These are phyloP conservation scores for Globisporangium okanoganense DNA, from an alignment of 352 stramenopile genomes.

Conservation along the genomic window DNA sequence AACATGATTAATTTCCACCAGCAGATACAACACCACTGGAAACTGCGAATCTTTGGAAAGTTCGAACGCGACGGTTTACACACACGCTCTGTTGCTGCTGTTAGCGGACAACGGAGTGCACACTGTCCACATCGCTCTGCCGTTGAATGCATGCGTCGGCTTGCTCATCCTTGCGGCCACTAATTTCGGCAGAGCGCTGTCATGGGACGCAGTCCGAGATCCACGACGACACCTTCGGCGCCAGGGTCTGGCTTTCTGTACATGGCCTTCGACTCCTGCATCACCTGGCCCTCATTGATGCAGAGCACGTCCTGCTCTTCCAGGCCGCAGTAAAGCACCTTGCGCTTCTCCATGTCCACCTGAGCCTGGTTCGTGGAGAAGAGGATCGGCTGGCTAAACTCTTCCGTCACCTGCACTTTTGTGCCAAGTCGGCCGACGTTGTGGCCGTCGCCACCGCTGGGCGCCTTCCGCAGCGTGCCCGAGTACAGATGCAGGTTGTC, in stretches of 20 bases:
- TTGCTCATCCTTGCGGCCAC: background rate
- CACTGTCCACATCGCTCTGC: too few relatives aligned
- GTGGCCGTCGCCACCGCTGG: conserved; percentile 18
- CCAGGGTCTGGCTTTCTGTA: conserved; percentile 71
- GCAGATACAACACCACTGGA: too few relatives aligned
- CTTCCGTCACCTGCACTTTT: conserved; percentile 44
- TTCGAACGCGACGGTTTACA: too few relatives aligned
- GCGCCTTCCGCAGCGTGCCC: conserved; percentile 51
- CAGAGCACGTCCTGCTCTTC: conserved; percentile 87
- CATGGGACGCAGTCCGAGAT: conserved; percentile 59
- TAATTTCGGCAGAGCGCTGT: conserved; percentile 65
- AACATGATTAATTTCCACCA: too few relatives aligned
- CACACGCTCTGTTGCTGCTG: too few relatives aligned
- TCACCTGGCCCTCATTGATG: conserved; percentile 89
- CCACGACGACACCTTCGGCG: conserved; percentile 67
- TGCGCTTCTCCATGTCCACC: conserved; percentile 64
- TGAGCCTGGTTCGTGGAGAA: conserved; percentile 68
- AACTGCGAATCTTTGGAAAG: too few relatives aligned
- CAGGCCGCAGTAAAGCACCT: conserved; percentile 60
- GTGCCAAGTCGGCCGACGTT: conserved; percentile 22
- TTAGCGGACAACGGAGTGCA: too few relatives aligned
- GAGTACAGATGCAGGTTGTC: conserved; percentile 85
- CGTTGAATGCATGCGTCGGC: too few relatives aligned
- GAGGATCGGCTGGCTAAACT: conserved; percentile 80
- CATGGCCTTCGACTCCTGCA: conserved; percentile 79